Conservation (phyloP, 2,329 filamentous ascomycete genomes). For the Diaporthe sp. region DNA sequence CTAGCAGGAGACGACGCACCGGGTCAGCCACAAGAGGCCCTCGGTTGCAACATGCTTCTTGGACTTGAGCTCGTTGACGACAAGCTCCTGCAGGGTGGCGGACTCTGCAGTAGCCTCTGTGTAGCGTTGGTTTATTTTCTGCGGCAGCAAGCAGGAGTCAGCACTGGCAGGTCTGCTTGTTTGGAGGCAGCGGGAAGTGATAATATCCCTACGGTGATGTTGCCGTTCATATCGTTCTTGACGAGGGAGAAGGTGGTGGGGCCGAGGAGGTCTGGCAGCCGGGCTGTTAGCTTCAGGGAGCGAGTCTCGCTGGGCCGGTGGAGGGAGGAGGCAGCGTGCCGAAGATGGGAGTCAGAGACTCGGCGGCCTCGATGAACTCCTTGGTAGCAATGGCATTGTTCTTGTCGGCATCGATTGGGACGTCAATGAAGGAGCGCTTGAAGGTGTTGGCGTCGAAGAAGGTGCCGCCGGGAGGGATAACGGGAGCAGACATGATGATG, state of each 20-base stretch:
- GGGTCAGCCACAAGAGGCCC: constrained; percentile 89
- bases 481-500: constrained; percentile 63
- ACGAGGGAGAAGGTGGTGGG: constrained; percentile 87
- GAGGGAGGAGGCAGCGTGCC: constrained; percentile 62
- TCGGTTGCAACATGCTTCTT: constrained; percentile 92
- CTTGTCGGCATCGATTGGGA: constrained; percentile 79
- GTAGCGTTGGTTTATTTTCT: constrained; percentile 93
- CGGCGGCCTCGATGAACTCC: constrained; percentile 91
- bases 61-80: constrained; percentile 86
- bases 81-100: constrained; percentile 86
- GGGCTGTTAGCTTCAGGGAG: constrained; percentile 31
- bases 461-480: constrained; percentile 75
- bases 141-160: constrained; percentile 4
- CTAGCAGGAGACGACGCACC: constrained; percentile 66
- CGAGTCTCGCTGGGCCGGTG: neutral
- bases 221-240: constrained; percentile 91
- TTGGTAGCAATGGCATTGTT: constrained; percentile 84
- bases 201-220: constrained; percentile 79
- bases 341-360: constrained; percentile 89
- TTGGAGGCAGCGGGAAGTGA: neutral
- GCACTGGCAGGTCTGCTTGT: neutral
- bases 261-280: constrained; percentile 69
- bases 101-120: constrained; percentile 82
- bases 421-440: constrained; percentile 85
- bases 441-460: constrained; percentile 81